phyloP scores from a whole-genome alignment of 164 flowering plant species.

The Cinnamomum micranthum region DNA sequence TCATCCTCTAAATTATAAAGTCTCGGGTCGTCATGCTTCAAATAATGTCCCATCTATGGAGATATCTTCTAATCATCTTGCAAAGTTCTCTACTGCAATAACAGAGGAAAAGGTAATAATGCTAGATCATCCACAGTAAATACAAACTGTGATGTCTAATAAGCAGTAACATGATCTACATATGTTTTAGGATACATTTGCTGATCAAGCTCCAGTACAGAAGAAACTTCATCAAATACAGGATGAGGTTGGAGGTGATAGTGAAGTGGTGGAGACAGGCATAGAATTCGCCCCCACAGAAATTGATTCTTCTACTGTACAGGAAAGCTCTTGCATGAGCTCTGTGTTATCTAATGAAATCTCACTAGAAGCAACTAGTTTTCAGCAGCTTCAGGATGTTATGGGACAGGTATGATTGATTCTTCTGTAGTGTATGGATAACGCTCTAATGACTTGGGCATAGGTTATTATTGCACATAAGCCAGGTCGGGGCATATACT shows the following conservation, averaged over 20 bases:
- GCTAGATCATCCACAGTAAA: slow-evolving; percentile 7
- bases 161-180: slow-evolving; percentile 14
- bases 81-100: slow-evolving; percentile 15
- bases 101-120: slow-evolving; percentile 26
- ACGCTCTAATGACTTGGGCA: too few relatives aligned
- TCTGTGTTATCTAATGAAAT: slow-evolving; percentile 45
- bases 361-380: slow-evolving; percentile 66
- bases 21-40: slow-evolving; percentile 37
- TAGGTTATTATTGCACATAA: too few relatives aligned
- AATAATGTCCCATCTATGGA: slow-evolving; percentile 27
- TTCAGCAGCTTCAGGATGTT: slow-evolving; percentile 76
- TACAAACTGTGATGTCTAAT: slow-evolving; percentile 16
- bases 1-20: slow-evolving; percentile 25
- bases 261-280: slow-evolving; percentile 30
- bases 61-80: slow-evolving; percentile 27
- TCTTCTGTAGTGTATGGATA: background rate
- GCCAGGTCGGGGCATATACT: too few relatives aligned
- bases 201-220: slow-evolving; percentile 13
- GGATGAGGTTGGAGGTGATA: slow-evolving; percentile 36
- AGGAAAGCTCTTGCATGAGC: slow-evolving; percentile 52
- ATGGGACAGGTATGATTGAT: slow-evolving; percentile 54
- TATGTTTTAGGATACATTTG: slow-evolving; percentile 13
- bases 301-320: slow-evolving; percentile 39
- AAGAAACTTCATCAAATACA: slow-evolving; percentile 16
- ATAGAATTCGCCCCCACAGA: slow-evolving; percentile 26